Evolutionary conservation across 495 filamentous ascomycete species (phyloP).

Genomic region (Astrothelium subdiscretum): DNA sequence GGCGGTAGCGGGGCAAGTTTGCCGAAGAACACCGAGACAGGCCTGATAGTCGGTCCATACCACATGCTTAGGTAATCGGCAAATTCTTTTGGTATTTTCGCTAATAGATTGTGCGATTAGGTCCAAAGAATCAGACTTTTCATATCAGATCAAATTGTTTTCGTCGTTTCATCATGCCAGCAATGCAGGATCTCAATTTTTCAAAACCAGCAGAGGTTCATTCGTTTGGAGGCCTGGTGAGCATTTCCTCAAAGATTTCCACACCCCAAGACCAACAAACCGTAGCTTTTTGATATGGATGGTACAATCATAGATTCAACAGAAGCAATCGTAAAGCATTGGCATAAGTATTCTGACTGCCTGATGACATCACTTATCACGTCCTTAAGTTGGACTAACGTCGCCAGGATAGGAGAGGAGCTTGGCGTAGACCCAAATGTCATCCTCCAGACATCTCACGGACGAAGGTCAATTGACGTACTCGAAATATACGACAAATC

Average conservation of each 20-base stretch:
- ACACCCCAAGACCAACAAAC: not conserved
- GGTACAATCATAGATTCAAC: constrained; percentile 74
- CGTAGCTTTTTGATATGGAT: constrained; percentile 75
- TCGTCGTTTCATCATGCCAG: not conserved
- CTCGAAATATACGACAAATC: constrained; percentile 60
- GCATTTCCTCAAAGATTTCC: not conserved
- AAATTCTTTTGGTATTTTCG: no score
- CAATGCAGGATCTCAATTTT: not conserved
- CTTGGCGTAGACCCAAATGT: constrained; percentile 68
- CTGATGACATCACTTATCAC: not conserved
- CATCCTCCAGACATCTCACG: constrained; percentile 83
- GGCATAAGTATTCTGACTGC: constrained; percentile 47
- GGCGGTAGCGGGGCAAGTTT: not conserved
- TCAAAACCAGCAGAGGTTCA: not conserved
- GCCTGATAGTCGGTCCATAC: no score
- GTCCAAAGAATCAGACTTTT: not conserved
- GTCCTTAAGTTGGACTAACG: constrained; percentile 10
- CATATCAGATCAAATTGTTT: not conserved
- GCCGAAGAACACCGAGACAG: not conserved
- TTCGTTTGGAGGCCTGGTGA: not conserved
- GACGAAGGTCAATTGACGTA: constrained; percentile 72
- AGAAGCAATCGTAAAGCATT: constrained; percentile 79
- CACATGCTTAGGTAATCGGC: no score
- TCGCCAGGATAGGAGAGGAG: constrained; percentile 60
- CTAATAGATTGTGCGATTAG: no score